Evolutionary conservation across 108 stramenopile species (phyloP).

Genomic region (Fistulifera solaris): DNA sequence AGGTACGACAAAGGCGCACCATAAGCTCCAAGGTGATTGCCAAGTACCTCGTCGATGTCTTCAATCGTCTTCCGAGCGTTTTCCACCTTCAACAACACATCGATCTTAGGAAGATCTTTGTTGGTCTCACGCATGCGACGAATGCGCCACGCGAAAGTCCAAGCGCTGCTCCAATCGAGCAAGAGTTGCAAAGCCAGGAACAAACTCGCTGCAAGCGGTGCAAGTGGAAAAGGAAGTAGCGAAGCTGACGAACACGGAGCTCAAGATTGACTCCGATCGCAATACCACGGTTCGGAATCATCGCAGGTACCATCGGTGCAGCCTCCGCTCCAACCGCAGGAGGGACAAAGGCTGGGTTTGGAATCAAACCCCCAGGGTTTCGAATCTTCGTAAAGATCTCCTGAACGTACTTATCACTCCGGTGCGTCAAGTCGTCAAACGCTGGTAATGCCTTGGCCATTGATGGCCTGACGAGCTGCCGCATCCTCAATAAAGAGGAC

Average conservation of each 20-base stretch:
- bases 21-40: background rate
- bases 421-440: conserved; percentile 1
- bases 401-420: conserved; percentile 5
- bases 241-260: conserved; percentile 1
- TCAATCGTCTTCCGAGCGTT: background rate
- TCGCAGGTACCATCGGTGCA: background rate
- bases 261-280: background rate
- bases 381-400: conserved; percentile 5
- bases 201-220: conserved; percentile 3
- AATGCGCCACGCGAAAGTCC: background rate
- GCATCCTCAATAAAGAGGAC: background rate
- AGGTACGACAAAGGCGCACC: conserved; percentile 3
- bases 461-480: background rate
- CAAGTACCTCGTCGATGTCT: background rate
- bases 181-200: background rate
- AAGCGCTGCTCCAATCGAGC: background rate
- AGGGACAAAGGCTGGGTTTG: background rate
- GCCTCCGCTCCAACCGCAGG: background rate
- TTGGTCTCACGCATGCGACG: background rate
- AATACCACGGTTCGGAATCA: background rate
- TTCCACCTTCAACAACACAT: background rate
- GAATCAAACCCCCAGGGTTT: conserved; percentile 7
- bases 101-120: background rate
- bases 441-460: conserved; percentile 5
- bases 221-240: conserved; percentile 5